Conservation (phyloP, 1,284 basidiomycete genomes). For the Leccinum subfulvum region DNA sequence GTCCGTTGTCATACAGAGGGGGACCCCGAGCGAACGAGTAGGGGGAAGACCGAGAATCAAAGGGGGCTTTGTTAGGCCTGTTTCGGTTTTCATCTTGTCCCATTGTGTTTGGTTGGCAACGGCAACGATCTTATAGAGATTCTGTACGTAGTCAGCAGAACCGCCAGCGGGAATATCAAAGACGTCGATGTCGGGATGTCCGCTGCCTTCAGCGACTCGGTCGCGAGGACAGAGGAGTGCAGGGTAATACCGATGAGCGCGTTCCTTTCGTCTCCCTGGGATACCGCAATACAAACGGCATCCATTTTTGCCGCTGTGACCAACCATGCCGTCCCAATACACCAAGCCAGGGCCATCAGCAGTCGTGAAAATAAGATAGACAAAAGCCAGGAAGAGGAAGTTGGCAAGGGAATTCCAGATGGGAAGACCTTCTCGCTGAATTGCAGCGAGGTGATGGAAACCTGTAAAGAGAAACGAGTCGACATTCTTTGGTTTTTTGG, state of each 20-base stretch:
- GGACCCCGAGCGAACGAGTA: slow-evolving; percentile 16
- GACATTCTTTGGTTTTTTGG: slow-evolving; percentile 11
- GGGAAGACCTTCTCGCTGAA: neutral
- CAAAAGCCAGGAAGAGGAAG: neutral
- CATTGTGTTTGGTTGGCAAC: neutral
- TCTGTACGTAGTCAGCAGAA: neutral
- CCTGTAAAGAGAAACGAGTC: slow-evolving; percentile 7
- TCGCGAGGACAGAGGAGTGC: too few relatives aligned
- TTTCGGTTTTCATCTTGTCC: slow-evolving; percentile 9
- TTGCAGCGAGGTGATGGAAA: slow-evolving; percentile 1
- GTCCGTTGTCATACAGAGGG: too few relatives aligned
- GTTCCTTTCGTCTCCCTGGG: too few relatives aligned
- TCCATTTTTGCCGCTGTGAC: slow-evolving; percentile 8
- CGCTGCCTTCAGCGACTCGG: too few relatives aligned
- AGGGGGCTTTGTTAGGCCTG: slow-evolving; percentile 16
- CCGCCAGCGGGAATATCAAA: slow-evolving; percentile 3
- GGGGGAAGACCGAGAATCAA: slow-evolving; percentile 14
- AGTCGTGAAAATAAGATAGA: slow-evolving; percentile 1
- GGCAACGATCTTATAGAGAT: neutral
- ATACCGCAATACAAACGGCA: slow-evolving; percentile 5
- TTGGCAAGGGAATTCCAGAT: neutral
- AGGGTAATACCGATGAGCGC: too few relatives aligned
- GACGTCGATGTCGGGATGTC: neutral
- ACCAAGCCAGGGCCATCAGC: too few relatives aligned
- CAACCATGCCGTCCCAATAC: slow-evolving; percentile 8